Base-by-base conservation (phyloP, 2,329 filamentous ascomycete species). In the Penicillium sp. region DNA sequence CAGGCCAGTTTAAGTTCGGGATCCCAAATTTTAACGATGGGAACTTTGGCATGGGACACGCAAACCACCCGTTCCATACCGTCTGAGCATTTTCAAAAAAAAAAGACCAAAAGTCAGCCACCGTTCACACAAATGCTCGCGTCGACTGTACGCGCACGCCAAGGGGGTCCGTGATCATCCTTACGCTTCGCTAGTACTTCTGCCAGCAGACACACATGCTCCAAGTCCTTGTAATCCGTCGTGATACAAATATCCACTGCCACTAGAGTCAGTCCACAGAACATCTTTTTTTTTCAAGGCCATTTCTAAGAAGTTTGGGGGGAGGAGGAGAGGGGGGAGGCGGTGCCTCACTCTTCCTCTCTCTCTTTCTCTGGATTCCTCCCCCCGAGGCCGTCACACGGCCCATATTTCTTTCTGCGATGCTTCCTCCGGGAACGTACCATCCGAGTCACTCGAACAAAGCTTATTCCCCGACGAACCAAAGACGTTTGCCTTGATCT, bases 11-110 rank as follows among this genome's bases (percentile, higher is more conserved):
- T 77, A 48, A 96, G 76, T 67, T 95, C 89, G 3, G 93, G 93
- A 66, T 98, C 93, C 90, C 93, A 98, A 47, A 95, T 88, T 74
- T 97, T 97, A 59, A 98, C 93, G 63, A 98, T 98, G 4, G 93
- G 91, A 11, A 98, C 93, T 70, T 96, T 97, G 50, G 93, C 93
- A 37, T 86, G 88, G 27, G 89, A 89, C 45, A 97, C 89, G 66
- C 93, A 98, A 25, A 96, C 87, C 1, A 98, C 90, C 62, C 88
- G 88, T 68, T 97, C 81, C 93, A 98, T 98, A 35, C 91, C 91
- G 73, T 89, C 91, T 95, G 61, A 24, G 18, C 18, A 18, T 18
- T 18, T 18, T 18, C 18, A 5, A n/a, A 11, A 8, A 43, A 40
- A 34, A 39, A 47, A 48, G 11, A 27, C 9, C 24, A 39, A n/a